Base-by-base conservation (phyloP, 306 rosid species). In the Pterocarpus santalinus region DNA sequence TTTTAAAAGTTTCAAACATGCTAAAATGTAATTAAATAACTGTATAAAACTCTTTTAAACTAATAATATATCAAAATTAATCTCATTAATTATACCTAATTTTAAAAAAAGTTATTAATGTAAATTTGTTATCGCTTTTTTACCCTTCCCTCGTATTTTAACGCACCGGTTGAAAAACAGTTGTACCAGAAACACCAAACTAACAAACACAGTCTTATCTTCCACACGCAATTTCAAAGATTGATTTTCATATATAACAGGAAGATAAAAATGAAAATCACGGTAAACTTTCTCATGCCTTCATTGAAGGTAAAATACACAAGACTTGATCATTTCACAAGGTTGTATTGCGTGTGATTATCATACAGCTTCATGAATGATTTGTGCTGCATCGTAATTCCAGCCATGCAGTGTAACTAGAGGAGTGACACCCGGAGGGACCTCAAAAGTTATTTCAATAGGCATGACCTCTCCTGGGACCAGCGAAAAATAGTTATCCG, bases 401-500 rank as follows among this genome's bases (percentile, higher is more conserved):
- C 97, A 95, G 47, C 97, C 93, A 13, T 80, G 82, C 58, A 95
- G 95, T 44, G 71, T 62, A 61, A 95, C 89, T 66, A 85, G 88
- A 68, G 97, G 97, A 71, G 89, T 89, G 55, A 90, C 97, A 79
- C 93, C 89, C 1, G 62, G 72, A 81, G 93, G 94, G n/a, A 80
- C 91, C 85, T 93, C 89, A 16, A 95, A 95, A 41, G 90, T 79
- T 82, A 95, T 76, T 52, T 85, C 87, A 51, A 93, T 66, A 4
- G 90, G 86, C 87, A 91, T 82, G 69, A 63, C 67, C 86, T 95
- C 97, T 41, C 97, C 97, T 0, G 99, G 97, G 36, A 93, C 90
- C 60, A 93, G 87, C 11, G 97, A 92, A 84, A 95, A 89, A 69
- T 95, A 95, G 91, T 93, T 95, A 82, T 93, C 97, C 0, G 98